Conservation (phyloP, 495 filamentous ascomycete genomes). For the Parathielavia hyrcaniae region DNA sequence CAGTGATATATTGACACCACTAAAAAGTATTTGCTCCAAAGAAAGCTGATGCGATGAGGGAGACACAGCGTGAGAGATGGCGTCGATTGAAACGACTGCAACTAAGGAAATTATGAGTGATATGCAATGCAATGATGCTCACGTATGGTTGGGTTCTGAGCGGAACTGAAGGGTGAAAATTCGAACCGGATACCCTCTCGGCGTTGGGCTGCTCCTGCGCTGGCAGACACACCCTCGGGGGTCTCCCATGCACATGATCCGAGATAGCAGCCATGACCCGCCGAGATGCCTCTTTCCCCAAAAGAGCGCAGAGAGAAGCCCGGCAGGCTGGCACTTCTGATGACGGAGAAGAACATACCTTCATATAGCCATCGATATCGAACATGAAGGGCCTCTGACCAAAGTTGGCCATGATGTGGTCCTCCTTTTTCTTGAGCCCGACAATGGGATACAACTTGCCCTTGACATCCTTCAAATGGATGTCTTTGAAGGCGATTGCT, state of each 20-base stretch:
- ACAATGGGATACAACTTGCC: constrained; percentile 75
- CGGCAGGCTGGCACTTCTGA: background rate
- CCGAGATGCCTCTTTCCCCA: background rate
- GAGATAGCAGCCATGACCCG: background rate
- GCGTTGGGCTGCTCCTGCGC: background rate
- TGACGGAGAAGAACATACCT: constrained; percentile 44
- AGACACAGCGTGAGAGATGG: background rate
- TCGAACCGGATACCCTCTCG: background rate
- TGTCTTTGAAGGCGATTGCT: constrained; percentile 77
- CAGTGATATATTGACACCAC: background rate
- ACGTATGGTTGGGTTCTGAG: background rate
- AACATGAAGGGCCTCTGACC: constrained; percentile 84
- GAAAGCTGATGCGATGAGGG: background rate
- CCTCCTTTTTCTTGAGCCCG: constrained; percentile 85
- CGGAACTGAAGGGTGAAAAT: too few species aligned
- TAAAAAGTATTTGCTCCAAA: background rate
- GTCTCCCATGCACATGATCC: background rate
- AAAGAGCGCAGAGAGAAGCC: background rate
- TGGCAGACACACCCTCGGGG: background rate
- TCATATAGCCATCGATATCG: constrained; percentile 84
- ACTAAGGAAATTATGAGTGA: background rate
- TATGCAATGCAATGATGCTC: background rate
- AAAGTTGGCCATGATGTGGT: constrained; percentile 85
- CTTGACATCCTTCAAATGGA: constrained; percentile 58
- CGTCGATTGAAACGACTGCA: background rate